Conservation (phyloP, 2,329 filamentous ascomycete genomes). For the Juglanconis sp. region DNA sequence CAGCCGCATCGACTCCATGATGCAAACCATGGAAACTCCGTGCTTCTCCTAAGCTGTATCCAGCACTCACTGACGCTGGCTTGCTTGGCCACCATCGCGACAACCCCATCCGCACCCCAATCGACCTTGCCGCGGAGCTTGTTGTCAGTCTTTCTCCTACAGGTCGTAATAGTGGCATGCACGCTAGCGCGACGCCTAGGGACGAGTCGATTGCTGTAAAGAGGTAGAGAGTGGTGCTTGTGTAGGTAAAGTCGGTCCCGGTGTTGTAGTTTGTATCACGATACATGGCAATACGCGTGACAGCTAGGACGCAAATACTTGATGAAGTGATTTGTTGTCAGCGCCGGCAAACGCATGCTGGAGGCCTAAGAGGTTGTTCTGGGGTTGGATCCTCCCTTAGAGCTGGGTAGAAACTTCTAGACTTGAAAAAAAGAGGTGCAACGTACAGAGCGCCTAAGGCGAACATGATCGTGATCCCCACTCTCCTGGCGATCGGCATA, state of each 20-base stretch:
- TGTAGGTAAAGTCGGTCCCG: not conserved
- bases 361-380: no score
- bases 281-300: not conserved
- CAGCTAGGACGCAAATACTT: not conserved
- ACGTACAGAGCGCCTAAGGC: not conserved
- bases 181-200: not conserved
- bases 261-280: not conserved
- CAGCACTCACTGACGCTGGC: no score
- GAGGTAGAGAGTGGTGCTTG: not conserved
- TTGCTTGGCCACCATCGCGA: no score
- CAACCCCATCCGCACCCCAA: no score
- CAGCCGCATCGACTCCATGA: no score
- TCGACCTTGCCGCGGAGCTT: no score
- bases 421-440: not conserved
- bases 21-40: no score
- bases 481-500: not conserved
- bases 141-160: not conserved
- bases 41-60: no score
- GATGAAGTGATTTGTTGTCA: no score
- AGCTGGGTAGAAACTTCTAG: no score
- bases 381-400: no score
- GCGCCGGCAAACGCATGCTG: no score
- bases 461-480: not conserved
- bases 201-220: not conserved
- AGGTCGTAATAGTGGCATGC: not conserved